Conservation (phyloP, 2,329 filamentous ascomycete species). For the Sclerotinia minor region DNA sequence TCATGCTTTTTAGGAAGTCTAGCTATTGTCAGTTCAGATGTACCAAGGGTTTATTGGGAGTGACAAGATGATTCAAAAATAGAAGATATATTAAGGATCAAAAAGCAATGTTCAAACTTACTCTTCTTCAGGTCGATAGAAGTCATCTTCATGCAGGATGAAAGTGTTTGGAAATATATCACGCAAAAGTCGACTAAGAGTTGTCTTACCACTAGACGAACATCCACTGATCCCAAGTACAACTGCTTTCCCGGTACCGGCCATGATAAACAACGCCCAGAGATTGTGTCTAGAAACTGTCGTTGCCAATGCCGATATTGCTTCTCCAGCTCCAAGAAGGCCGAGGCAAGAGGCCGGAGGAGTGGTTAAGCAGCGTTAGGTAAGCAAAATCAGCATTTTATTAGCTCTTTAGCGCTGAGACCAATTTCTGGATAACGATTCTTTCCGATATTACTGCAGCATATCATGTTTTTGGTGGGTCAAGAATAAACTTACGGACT, state of each 20-base stretch:
- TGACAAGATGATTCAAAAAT: not conserved
- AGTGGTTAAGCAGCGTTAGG: not conserved
- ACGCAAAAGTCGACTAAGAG: constrained; percentile 79
- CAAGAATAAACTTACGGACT: not conserved
- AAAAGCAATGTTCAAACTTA: constrained; percentile 44
- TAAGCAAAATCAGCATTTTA: constrained; percentile 1
- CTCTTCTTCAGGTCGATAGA: constrained; percentile 80
- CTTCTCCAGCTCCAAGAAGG: not conserved
- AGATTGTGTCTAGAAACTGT: not conserved
- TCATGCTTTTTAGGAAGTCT: constrained; percentile 59
- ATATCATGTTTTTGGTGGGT: constrained; percentile 13
- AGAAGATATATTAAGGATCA: not conserved
- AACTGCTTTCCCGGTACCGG: constrained; percentile 44
- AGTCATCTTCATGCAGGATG: constrained; percentile 94
- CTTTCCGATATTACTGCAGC: constrained; percentile 4
- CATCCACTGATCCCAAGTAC: constrained; percentile 84
- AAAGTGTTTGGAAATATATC: constrained; percentile 77
- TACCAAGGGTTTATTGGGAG: not conserved
- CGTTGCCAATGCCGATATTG: not conserved
- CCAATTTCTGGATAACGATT: constrained; percentile 10
- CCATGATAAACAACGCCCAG: constrained; percentile 17
- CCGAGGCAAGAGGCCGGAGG: not conserved
- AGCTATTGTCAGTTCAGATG: not conserved
- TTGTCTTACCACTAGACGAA: constrained; percentile 94
- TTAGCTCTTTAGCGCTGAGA: not conserved